Conservation (phyloP, 2,329 filamentous ascomycete species). For the Penicillium nordicum region DNA sequence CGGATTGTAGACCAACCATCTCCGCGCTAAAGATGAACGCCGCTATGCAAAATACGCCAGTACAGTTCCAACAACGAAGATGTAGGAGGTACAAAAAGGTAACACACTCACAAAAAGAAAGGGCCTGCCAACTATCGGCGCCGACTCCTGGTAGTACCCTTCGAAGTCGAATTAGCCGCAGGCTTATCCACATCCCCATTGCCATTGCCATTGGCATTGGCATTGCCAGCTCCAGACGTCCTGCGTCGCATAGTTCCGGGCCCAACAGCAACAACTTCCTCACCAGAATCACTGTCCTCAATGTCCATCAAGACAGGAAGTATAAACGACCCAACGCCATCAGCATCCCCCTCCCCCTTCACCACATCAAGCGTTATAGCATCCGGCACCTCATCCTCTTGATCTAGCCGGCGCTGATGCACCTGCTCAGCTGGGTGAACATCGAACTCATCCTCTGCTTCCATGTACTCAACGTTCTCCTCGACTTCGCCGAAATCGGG, state of each 20-base stretch:
- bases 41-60: neutral
- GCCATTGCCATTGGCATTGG: constrained; percentile 6
- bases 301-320: constrained; percentile 95
- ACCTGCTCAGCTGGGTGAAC: constrained; percentile 94
- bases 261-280: constrained; percentile 69
- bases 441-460: constrained; percentile 95
- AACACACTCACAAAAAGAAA: neutral
- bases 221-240: constrained; percentile 66
- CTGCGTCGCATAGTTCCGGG: constrained; percentile 82
- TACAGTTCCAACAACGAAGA: neutral
- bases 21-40: neutral
- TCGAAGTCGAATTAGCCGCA: constrained; percentile 19
- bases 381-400: constrained; percentile 91
- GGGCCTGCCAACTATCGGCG: constrained; percentile 24
- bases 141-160: constrained; percentile 28
- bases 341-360: constrained; percentile 56
- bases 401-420: constrained; percentile 81
- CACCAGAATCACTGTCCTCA: constrained; percentile 91
- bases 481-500: constrained; percentile 97
- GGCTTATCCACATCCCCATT: constrained; percentile 32
- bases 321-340: constrained; percentile 62
- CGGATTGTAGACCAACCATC: neutral
- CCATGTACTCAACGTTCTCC: constrained; percentile 95
- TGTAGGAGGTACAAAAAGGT: neutral
- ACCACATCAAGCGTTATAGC: constrained; percentile 73